phyloP scores from a whole-genome alignment of 257 asterid species.

The Ophiorrhiza pumila region DNA sequence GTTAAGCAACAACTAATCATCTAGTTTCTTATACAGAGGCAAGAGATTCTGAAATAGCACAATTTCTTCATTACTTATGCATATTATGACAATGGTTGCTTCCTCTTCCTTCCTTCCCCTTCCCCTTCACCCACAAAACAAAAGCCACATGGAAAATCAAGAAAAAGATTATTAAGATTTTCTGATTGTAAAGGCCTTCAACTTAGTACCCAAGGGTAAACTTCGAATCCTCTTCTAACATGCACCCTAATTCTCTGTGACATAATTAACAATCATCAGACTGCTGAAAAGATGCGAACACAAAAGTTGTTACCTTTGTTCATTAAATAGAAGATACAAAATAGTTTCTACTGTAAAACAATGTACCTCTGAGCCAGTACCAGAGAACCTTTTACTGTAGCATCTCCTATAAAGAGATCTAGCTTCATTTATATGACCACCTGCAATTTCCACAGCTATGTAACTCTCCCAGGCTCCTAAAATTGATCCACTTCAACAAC shows the following conservation, averaged over 20 bases:
- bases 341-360: not conserved
- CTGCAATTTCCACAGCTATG: constrained; percentile 70
- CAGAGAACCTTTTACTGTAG: constrained; percentile 77
- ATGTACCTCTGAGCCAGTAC: constrained; percentile 93
- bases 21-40: not conserved
- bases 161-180: not conserved
- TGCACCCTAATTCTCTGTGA: not conserved
- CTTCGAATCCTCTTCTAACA: not conserved
- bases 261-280: not conserved
- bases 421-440: constrained; percentile 77
- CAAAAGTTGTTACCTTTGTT: not conserved
- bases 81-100: too few species aligned
- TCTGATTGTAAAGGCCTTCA: not conserved
- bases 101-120: too few species aligned
- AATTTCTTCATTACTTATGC: too few species aligned
- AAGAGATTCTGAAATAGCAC: too few species aligned
- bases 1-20: not conserved
- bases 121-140: too few species aligned
- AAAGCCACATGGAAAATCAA: too few species aligned
- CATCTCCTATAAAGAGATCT: constrained; percentile 90
- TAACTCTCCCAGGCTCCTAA: constrained; percentile 85
- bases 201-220: not conserved
- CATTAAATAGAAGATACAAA: not conserved
- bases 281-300: not conserved
- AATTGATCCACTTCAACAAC: constrained; percentile 71